Evolutionary conservation across 2,329 filamentous ascomycete species (phyloP), one percentile per base, ranked within the genome.

Genomic region (Ascomycota sp.): DNA sequence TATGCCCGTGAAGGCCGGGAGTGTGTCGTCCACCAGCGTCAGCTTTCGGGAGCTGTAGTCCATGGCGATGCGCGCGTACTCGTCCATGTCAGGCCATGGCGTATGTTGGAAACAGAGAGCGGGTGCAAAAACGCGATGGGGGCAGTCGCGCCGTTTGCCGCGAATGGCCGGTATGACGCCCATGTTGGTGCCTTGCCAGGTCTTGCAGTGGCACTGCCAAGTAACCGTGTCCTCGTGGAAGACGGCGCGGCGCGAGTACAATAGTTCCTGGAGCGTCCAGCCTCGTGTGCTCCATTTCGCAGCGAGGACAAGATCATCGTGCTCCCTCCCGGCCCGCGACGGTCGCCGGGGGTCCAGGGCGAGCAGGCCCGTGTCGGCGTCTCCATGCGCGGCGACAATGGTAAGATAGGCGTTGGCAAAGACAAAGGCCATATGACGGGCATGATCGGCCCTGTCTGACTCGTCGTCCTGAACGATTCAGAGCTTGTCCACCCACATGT

Each of bases 401-500:
- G 53, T 58, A 21, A 63, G 47, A 31, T 54, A 53, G 11, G 59
- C 52, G 33, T 58, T 55, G 15, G 53, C 43, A 38, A 59, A 62
- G 25, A 61, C 44, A 31, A 48, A 53, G 8, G 55, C 55, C 57
- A 63, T 61, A 35, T 57, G 47, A 24, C 45, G 43, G 27, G 57
- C 42, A 31, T 60, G 51, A n/a, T 45, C 43, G 19, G 51, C 49
- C 38, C 48, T 49, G 34, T 56, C 51, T 13, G 41, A 41, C 9
- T 46, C 43, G 32, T 59, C 53, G 31, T 60, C 55, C 37, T 63
- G 59, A 5, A 56, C 46, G 32, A 59, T 56, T 30, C 56, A 59
- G 28, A 59, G 43, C 22, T 50, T 46, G 35, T 63, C 59, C 22
- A 62, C 51, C 59, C 59, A 63, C 13, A 63, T 43, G 32, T 56